Percentiles rank a stretch among this genome's conserved stretches.
Conservation (phyloP, 2,329 filamentous ascomycete species). For the Aureobasidium vineae region DNA sequence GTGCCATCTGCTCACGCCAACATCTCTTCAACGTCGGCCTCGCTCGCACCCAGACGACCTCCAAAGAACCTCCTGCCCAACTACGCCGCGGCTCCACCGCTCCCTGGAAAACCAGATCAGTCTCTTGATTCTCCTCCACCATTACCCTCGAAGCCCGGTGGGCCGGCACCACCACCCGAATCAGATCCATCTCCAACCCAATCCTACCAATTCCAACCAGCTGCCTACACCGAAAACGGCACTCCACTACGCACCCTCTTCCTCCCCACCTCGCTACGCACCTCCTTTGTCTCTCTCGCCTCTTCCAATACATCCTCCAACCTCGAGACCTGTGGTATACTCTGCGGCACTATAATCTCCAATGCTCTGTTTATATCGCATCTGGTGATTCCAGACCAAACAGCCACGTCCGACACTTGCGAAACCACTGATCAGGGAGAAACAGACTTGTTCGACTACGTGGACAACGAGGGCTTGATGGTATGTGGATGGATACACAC, state of each 20-base stretch:
- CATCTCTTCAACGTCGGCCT: slow-evolving; percentile 29
- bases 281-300: slow-evolving; percentile 71
- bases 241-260: slow-evolving; percentile 84
- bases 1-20: slow-evolving; percentile 39
- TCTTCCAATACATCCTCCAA: slow-evolving; percentile 73
- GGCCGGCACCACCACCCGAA: slow-evolving; percentile 35
- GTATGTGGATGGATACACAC: slow-evolving; percentile 98
- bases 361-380: slow-evolving; percentile 91
- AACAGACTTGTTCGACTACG: slow-evolving; percentile 77
- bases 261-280: slow-evolving; percentile 71
- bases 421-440: slow-evolving; percentile 82
- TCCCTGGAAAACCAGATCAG: slow-evolving; percentile 35
- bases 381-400: slow-evolving; percentile 87
- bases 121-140: not conserved
- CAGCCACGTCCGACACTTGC: slow-evolving; percentile 86
- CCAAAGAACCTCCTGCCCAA: slow-evolving; percentile 2
- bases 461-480: slow-evolving; percentile 77
- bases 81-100: slow-evolving; percentile 29
- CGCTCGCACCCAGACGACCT: slow-evolving; percentile 32
- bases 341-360: slow-evolving; percentile 86
- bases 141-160: not conserved
- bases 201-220: slow-evolving; percentile 76
- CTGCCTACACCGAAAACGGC: slow-evolving; percentile 87
- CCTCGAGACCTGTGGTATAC: slow-evolving; percentile 91
- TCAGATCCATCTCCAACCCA: slow-evolving; percentile 45